Evolutionary conservation across 176 grass and related monocot species (phyloP), one percentile per base, ranked within the genome.

Genomic region (Bolboschoenus planiculmis): DNA sequence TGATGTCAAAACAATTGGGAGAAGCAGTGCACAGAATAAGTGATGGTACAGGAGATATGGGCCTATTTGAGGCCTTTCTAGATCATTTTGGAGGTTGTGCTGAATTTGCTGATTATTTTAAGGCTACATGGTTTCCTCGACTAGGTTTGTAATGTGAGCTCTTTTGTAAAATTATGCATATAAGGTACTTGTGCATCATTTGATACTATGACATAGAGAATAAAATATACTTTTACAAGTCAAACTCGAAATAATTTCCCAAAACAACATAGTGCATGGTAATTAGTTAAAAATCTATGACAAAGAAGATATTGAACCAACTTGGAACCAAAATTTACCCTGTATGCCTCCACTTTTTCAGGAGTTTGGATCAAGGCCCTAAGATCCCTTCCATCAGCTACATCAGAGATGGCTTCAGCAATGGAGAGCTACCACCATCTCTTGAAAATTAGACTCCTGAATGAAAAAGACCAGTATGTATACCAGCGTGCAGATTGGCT

Each of bases 361-460:
- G 95, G 88, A 40, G 70, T 80, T 65, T 97, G 90, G 95, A 88
- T 56, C 43, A 61, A 61, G 80, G 60, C 88, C 72, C 81, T 97
- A 85, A 97, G 92, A 77, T 79, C 80, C 37, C 88, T 89, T 46
- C 89, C 91, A 1, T 36, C 92, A 65, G 92, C 96, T 64, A 95
- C 83, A 47, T 80, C 84, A 80, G 91, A 95, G 85, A 85, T 88
- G 67, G 86, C 95, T 66, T 87, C 92, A 83, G 83, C 95, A 85
- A 89, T 97, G 6, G 92, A 97, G 81, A 90, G 65, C 63, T 97
- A 97, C 73, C 95, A 97, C 83, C 88, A 90, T 78, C 87, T 89
- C 51, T 80, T 97, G 83, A 97, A 97, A 79, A 88, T 97, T n/a
- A 82, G 91, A 11, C 24, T 97, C 10, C 44, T 97, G 63, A 97